Conservation (phyloP, 495 filamentous ascomycete genomes). For the Letharia columbiana region DNA sequence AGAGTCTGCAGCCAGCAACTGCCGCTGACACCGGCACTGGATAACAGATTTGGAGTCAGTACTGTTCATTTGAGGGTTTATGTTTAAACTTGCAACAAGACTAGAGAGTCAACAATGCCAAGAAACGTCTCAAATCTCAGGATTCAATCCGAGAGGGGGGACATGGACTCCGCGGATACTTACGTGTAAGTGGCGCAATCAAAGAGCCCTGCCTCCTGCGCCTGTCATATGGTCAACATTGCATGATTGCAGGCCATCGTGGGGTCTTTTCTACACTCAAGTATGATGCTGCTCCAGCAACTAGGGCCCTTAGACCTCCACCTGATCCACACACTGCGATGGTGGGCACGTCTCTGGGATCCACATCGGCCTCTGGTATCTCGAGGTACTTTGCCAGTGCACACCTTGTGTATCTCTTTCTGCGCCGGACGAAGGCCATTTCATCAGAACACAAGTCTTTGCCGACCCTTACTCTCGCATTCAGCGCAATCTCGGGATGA, state of each 20-base stretch:
- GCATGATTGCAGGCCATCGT: background rate
- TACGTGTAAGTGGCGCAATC: conserved; percentile 83
- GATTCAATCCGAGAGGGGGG: background rate
- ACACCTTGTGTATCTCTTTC: conserved; percentile 54
- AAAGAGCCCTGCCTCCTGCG: conserved; percentile 77
- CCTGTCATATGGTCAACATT: background rate
- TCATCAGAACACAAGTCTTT: conserved; percentile 80
- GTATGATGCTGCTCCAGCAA: conserved; percentile 80
- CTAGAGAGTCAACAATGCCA: background rate
- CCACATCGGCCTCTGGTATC: conserved; percentile 67
- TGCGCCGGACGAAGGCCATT: conserved; percentile 53
- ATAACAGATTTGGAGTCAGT: background rate
- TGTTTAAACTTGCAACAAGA: background rate
- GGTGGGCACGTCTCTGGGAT: conserved; percentile 82
- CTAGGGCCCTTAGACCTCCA: conserved; percentile 79
- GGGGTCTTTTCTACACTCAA: conserved; percentile 40
- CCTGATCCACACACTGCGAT: conserved; percentile 93
- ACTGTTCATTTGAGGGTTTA: conserved; percentile 37
- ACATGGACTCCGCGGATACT: background rate
- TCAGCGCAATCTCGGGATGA: conserved; percentile 76
- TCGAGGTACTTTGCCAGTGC: conserved; percentile 76
- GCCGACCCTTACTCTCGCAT: conserved; percentile 74
- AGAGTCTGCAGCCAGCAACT: conserved; percentile 92
- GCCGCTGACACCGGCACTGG: conserved; percentile 73
- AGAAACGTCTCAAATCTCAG: background rate